These are phyloP conservation scores for Fusarium armeniacum DNA, from an alignment of 2,329 filamentous ascomycete genomes.

Conservation along the genomic window DNA sequence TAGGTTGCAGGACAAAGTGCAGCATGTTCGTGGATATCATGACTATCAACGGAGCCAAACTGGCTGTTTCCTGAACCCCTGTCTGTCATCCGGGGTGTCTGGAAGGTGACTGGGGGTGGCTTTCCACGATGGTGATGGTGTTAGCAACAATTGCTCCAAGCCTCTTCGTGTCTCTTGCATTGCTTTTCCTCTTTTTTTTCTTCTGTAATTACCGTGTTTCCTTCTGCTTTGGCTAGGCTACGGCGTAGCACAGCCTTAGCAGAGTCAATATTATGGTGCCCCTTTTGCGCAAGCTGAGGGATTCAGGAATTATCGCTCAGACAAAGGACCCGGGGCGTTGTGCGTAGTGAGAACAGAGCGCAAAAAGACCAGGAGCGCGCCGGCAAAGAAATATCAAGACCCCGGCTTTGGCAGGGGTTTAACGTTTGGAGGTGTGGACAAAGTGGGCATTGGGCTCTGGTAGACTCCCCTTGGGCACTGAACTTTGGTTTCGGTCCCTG, in stretches of 20 bases:
- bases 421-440: constrained; percentile 46
- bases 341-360: constrained; percentile 16
- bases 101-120: constrained; percentile 29
- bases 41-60: constrained; percentile 38
- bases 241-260: constrained; percentile 34
- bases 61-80: constrained; percentile 39
- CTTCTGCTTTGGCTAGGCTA: constrained; percentile 25
- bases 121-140: constrained; percentile 29
- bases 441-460: constrained; percentile 50
- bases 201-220: constrained; percentile 18
- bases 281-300: constrained; percentile 35
- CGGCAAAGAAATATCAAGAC: constrained; percentile 40
- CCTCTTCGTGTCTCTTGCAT: constrained; percentile 20
- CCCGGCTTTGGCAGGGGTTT: constrained; percentile 42
- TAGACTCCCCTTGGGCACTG: constrained; percentile 44
- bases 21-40: constrained; percentile 38
- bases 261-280: constrained; percentile 15
- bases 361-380: constrained; percentile 35
- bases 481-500: constrained; percentile 41
- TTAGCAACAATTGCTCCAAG: constrained; percentile 22
- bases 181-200: constrained; percentile 32
- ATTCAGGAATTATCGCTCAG: constrained; percentile 40
- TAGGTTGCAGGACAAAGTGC: constrained; percentile 28
- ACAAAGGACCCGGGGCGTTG: constrained; percentile 34
- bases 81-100: constrained; percentile 40